Evolutionary conservation across 305 asterid genomes (phyloP).

Genomic region (Andrographis paniculata): DNA sequence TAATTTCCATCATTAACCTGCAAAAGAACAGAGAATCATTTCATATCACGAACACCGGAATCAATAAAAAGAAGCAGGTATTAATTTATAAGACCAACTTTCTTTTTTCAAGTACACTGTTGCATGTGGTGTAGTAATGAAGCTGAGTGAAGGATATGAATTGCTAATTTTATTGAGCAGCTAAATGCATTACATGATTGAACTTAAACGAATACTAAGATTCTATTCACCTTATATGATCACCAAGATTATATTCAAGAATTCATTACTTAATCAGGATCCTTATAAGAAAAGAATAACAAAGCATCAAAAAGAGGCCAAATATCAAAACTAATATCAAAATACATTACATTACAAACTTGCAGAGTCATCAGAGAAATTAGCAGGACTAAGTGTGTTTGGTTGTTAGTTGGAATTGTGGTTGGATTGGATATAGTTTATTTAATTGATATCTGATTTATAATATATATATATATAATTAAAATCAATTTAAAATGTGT

Average conservation of each 20-base stretch:
- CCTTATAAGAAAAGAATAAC: conserved; percentile 10
- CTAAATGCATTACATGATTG: conserved; percentile 10
- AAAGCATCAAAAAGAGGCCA: conserved; percentile 14
- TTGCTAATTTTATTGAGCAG: conserved; percentile 9
- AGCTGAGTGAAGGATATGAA: conserved; percentile 14
- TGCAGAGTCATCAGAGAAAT: background rate
- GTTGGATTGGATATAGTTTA: no score
- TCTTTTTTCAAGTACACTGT: no score
- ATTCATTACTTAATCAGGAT: conserved; percentile 3
- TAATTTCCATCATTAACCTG: conserved; percentile 98
- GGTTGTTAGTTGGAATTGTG: no score
- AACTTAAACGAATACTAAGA: no score
- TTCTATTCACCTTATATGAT: conserved; percentile 12
- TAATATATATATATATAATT: no score
- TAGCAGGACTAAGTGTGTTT: background rate
- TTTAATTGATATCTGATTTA: no score
- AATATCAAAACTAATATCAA: conserved; percentile 3
- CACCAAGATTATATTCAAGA: conserved; percentile 8
- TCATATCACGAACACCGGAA: conserved; percentile 13
- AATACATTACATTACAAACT: background rate
- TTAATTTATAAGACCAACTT: no score
- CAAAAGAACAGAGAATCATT: conserved; percentile 24
- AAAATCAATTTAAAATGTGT: no score
- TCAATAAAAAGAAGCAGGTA: no score
- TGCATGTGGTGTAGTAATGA: background rate